Evolutionary conservation across 441 rosid genomes (phyloP), one percentile per base, ranked within the genome.

Genomic region (Raphanus hybrid): DNA sequence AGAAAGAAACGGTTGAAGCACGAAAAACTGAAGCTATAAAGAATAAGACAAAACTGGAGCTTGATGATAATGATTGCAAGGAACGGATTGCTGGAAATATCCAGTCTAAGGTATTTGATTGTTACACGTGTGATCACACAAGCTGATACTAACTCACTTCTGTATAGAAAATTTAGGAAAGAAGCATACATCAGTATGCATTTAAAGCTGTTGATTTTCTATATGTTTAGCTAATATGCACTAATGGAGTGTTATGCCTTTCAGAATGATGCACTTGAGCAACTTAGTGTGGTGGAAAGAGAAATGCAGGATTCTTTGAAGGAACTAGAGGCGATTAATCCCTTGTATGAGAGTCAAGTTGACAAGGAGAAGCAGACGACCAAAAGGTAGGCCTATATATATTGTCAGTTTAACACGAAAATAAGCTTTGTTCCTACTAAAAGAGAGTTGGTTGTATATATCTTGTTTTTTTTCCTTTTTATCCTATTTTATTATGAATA

Each of bases 21-120:
- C 85, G 78, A 80, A 89, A 84, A 80, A 89, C 87, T 35, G 86
- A 93, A 83, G 94, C 96, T 65, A 83, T 96, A 71, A 89, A 91
- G 84, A 90, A 81, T 82, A 91, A 85, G 82, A 91, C 98, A 62
- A 88, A 90, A 64, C 91, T 91, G 78, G 98, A 93, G 82, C 97
- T 89, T 86, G 99, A 96, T 87, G 87, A 87, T 78, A 92, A 83
- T 77, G 99, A 96, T 79, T 74, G 90, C 79, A 78, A 88, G 73
- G 98, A 93, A 80, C 92, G 86, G 82, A 87, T 88, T 75, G 72
- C 85, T 48, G 93, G 91, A 78, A 92, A 87, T 81, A 73, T 72
- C 71, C 93, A 89, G 81, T 88, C 94, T 75, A 93, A 91, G 84
- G 99, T 96, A 37, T 37, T 8, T 73, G 58, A 43, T 54, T 65